Percentiles rank a stretch among this genome's conserved stretches.
These are phyloP conservation scores for Euphorbia lathyris DNA, from an alignment of 345 rosid genomes.

Conservation along the genomic window DNA sequence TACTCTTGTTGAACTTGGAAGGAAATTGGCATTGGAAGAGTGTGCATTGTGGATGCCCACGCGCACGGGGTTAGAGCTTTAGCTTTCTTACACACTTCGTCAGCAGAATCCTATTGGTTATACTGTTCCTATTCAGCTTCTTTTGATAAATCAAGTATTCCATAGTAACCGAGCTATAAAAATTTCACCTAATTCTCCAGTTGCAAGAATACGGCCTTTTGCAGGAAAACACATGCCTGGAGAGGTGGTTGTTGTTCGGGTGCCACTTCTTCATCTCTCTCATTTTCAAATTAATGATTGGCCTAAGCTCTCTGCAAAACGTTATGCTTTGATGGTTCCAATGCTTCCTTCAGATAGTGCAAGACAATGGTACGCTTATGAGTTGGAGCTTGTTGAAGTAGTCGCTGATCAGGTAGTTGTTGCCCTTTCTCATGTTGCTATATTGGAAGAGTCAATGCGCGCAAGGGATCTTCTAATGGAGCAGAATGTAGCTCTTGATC, in stretches of 20 bases:
- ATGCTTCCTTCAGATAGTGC: conserved; percentile 99
- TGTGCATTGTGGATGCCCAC: conserved; percentile 99
- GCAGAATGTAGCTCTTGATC: conserved; percentile 92
- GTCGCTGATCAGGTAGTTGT: conserved; percentile 99
- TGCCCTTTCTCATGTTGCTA: conserved; percentile 98
- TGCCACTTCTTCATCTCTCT: conserved; percentile 92
- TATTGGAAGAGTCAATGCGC: conserved; percentile 94
- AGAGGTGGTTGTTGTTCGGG: conserved; percentile 93
- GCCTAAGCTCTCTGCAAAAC: conserved; percentile 96
- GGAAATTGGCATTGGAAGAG: conserved; percentile 86
- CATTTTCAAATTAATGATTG: conserved; percentile 96
- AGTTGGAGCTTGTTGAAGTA: conserved; percentile 97
- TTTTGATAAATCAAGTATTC: conserved; percentile 90
- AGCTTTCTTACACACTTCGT: conserved; percentile 84
- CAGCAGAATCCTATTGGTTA: conserved; percentile 92
- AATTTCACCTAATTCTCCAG: conserved; percentile 85
- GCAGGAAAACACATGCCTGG: conserved; percentile 82
- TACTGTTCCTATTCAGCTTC: conserved; percentile 92
- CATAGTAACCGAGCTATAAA: conserved; percentile 62
- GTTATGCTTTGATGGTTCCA: conserved; percentile 94
- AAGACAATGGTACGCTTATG: conserved; percentile 96
- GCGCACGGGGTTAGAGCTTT: conserved; percentile 89
- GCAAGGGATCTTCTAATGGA: conserved; percentile 98
- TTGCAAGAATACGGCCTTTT: conserved; percentile 79
- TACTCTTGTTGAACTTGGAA: conserved; percentile 90